Evolutionary conservation across 2,329 filamentous ascomycete genomes (phyloP), one percentile per base, ranked within the genome.

Genomic region (Diaporthe helianthi): DNA sequence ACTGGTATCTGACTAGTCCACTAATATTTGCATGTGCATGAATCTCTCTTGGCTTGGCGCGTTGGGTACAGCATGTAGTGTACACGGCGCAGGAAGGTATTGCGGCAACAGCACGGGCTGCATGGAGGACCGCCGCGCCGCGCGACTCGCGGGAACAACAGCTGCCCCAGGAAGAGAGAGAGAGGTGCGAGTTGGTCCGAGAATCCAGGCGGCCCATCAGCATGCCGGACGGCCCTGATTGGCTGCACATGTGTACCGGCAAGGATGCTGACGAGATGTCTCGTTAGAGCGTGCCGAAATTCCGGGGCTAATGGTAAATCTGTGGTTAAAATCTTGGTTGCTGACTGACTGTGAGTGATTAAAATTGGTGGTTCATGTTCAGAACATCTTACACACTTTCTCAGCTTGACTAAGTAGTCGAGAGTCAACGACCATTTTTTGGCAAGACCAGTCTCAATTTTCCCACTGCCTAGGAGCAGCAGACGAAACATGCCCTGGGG

Each of bases 251-350:
- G n/a, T n/a, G 44, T 19, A n/a, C 3, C 12, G 44, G 46, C 19
- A 10, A 29, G 19, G 24, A n/a, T 51, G 41, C 65, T 49, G 58
- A 10, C 44, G 33, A 19, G 53, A 41, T 29, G 44, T 33, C 24
- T 67, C 64, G 64, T 67, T 3, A 31, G 33, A 26, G 13, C 65
- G 65, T 51, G 41, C 52, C 65, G 65, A 54, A 67, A 67, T 58
- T 67, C 65, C 65, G 65, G 52, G 52, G 53, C 65, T 46, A 67
- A 44, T 53, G 47, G 49, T 54, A 53, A 44, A 65, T 65, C 47
- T 53, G n/a, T 65, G 47, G 58, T 36, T 24, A 49, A 49, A 44
- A 63, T 63, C 58, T 36, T 33, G 55, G 10, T 46, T 22, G 55
- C 41, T 61, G 38, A 29, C 38, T 60, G 36, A 29, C 4, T 24